These are phyloP conservation scores for Fusarium burgessii DNA, from an alignment of 2,329 filamentous ascomycete genomes.

Conservation along the genomic window DNA sequence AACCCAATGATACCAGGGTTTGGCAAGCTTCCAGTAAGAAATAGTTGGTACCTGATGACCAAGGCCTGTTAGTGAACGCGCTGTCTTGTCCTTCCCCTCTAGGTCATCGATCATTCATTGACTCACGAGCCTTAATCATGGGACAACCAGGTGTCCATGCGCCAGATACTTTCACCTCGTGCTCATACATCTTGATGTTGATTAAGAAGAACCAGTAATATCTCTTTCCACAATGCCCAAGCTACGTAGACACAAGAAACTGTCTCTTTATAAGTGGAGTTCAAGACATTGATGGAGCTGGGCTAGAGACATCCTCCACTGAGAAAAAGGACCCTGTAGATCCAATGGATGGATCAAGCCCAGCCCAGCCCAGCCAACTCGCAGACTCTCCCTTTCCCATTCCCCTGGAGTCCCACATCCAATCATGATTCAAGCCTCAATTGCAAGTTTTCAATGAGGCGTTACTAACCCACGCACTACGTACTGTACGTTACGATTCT, in stretches of 20 bases:
- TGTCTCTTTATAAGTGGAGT: slow-evolving; percentile 26
- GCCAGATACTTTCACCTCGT: slow-evolving; percentile 18
- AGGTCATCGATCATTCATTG: slow-evolving; percentile 3
- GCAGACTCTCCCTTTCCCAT: slow-evolving; percentile 32
- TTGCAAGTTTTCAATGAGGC: slow-evolving; percentile 15
- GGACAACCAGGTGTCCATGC: slow-evolving; percentile 27
- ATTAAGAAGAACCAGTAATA: not conserved
- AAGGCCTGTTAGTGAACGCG: slow-evolving; percentile 21
- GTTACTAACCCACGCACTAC: slow-evolving; percentile 1
- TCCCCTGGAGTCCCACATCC: slow-evolving; percentile 23
- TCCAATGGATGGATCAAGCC: slow-evolving; percentile 34
- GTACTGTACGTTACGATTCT: slow-evolving; percentile 4
- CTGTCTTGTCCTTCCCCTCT: slow-evolving; percentile 4
- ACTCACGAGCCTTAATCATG: slow-evolving; percentile 36
- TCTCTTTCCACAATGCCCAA: slow-evolving; percentile 5
- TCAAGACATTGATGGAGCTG: slow-evolving; percentile 30
- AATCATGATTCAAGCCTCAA: slow-evolving; percentile 33
- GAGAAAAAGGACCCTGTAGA: slow-evolving; percentile 42
- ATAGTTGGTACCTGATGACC: slow-evolving; percentile 21
- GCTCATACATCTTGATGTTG: slow-evolving; percentile 19
- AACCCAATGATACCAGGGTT: slow-evolving; percentile 6
- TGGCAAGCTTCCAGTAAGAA: slow-evolving; percentile 1
- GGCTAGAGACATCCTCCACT: slow-evolving; percentile 34
- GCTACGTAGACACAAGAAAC: slow-evolving; percentile 13
- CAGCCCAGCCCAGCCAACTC: not conserved